phyloP scores from a whole-genome alignment of 1,139 yeast genomes.

The Lodderomyces jiufengensis region DNA sequence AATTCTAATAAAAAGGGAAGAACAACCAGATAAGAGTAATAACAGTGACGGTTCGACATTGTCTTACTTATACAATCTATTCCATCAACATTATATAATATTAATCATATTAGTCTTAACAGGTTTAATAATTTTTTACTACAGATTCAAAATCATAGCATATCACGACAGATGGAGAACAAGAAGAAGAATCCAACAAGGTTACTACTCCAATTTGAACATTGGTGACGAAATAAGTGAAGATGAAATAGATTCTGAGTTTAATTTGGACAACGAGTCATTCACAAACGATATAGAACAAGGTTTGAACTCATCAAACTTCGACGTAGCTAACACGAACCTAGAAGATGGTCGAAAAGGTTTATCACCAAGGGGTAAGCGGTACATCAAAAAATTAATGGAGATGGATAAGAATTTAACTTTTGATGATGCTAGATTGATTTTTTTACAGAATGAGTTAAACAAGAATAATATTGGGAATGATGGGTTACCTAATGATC shows the following conservation, averaged over 20 bases:
- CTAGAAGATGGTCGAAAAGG: conserved; percentile 58
- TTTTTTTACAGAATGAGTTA: conserved; percentile 46
- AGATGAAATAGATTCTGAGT: not conserved
- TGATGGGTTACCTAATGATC: conserved; percentile 39
- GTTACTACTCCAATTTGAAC: conserved; percentile 15
- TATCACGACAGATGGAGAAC: conserved; percentile 25
- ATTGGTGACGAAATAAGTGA: conserved; percentile 1
- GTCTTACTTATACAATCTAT: not conserved
- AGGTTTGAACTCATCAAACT: conserved; percentile 63
- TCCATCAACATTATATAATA: conserved; percentile 5
- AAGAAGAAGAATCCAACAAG: conserved; percentile 18
- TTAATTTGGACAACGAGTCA: conserved; percentile 16
- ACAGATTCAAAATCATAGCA: conserved; percentile 23
- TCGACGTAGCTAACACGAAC: conserved; percentile 48
- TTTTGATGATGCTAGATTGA: conserved; percentile 70
- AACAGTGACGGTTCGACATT: too few relatives aligned
- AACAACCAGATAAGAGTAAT: too few relatives aligned
- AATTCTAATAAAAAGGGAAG: too few relatives aligned
- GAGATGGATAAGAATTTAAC: conserved; percentile 32
- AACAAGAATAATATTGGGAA: conserved; percentile 50
- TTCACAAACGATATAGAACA: conserved; percentile 59
- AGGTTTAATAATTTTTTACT: conserved; percentile 17
- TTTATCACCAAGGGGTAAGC: conserved; percentile 52
- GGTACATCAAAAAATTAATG: conserved; percentile 55
- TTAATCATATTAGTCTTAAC: conserved; percentile 1